Conservation (phyloP, 1,284 basidiomycete species). For the Kalmanozyma brasiliensis region DNA sequence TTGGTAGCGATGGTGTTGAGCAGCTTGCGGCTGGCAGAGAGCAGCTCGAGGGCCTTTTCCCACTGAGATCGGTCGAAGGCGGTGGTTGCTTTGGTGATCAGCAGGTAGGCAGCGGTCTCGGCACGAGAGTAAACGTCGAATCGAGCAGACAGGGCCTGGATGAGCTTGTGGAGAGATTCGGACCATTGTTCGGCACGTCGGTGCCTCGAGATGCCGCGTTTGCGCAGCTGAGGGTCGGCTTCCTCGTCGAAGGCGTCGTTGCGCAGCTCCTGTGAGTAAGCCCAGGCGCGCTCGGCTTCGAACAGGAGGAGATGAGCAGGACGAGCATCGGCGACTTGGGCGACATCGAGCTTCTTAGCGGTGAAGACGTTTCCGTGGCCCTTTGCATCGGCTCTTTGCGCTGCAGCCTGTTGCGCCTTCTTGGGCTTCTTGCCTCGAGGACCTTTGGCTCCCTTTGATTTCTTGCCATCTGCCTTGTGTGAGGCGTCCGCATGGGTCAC, state of each 20-base stretch:
- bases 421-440: constrained; percentile 52
- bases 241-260: constrained; percentile 72
- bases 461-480: constrained; percentile 29
- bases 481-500: constrained; percentile 75
- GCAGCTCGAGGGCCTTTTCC: constrained; percentile 80
- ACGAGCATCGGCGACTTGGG: constrained; percentile 50
- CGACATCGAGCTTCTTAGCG: constrained; percentile 51
- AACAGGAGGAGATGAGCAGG: constrained; percentile 77
- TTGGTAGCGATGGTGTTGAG: constrained; percentile 78
- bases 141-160: constrained; percentile 72
- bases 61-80: constrained; percentile 73
- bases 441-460: constrained; percentile 34
- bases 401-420: constrained; percentile 44
- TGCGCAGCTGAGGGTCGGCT: constrained; percentile 74
- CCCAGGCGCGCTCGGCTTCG: constrained; percentile 91
- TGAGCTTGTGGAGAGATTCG: constrained; percentile 79
- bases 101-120: constrained; percentile 72
- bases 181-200: constrained; percentile 86
- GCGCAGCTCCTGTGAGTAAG: constrained; percentile 83
- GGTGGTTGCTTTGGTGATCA: constrained; percentile 72
- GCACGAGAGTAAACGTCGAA: constrained; percentile 53
- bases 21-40: constrained; percentile 81
- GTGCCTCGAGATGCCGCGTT: constrained; percentile 82
- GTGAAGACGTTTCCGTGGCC: constrained; percentile 88
- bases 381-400: constrained; percentile 60